A percentile compares a stretch with the other conserved stretches of the same genome.
Evolutionary conservation across 2,329 filamentous ascomycete genomes (phyloP).

Genomic region (Colletotrichum scovillei): DNA sequence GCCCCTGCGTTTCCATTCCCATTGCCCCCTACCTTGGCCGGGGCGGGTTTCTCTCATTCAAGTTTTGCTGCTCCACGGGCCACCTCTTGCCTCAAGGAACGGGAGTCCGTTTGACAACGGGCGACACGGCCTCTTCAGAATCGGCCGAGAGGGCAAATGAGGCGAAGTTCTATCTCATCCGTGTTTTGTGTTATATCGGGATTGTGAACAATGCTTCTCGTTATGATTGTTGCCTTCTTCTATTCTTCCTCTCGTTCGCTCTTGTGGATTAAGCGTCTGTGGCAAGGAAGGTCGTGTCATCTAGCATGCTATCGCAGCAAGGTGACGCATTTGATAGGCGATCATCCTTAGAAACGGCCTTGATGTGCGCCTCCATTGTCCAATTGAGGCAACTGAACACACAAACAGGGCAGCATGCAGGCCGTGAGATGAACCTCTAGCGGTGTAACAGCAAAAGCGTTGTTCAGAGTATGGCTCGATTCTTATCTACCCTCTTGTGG

Average conservation of each 20-base stretch:
- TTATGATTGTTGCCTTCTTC: too few relatives aligned
- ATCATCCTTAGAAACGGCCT: slow-evolving; percentile 5
- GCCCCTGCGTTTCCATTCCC: neutral
- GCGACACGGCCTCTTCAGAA: neutral
- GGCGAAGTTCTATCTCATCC: neutral
- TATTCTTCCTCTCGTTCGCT: neutral
- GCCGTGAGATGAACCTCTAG: slow-evolving; percentile 7
- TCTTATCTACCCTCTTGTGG: neutral
- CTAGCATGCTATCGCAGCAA: neutral
- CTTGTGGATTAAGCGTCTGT: neutral
- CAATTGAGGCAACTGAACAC: neutral
- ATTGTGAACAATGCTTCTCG: neutral
- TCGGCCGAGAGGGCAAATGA: neutral
- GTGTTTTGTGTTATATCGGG: neutral
- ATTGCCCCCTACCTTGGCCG: neutral
- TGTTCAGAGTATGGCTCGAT: neutral
- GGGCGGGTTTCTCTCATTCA: neutral
- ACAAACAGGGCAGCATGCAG: neutral
- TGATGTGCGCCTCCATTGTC: slow-evolving; percentile 2
- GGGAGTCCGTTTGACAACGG: neutral
- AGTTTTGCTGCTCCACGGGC: neutral
- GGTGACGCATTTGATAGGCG: slow-evolving; percentile 13
- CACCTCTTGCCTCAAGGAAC: neutral
- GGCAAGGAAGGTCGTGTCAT: neutral
- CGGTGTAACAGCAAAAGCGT: neutral